Evolutionary conservation across 2,329 filamentous ascomycete genomes (phyloP).

Genomic region (Colletotrichum neosansevieriae): DNA sequence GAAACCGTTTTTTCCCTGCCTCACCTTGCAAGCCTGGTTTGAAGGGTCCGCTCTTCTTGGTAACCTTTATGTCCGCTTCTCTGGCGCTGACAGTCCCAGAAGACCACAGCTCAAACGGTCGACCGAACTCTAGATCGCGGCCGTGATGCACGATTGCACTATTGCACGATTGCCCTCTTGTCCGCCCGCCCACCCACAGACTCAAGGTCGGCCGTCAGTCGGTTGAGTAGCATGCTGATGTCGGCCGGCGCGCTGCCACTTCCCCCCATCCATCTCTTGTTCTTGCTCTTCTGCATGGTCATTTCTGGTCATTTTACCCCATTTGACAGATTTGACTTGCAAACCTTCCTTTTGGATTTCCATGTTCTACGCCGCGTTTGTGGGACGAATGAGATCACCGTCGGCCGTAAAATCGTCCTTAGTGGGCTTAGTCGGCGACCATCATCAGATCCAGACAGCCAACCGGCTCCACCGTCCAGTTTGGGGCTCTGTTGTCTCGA

Average conservation of each 20-base stretch:
- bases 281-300: background rate
- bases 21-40: background rate
- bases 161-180: constrained; percentile 1
- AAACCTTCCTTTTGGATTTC: background rate
- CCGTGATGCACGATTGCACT: constrained; percentile 9
- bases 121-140: constrained; percentile 31
- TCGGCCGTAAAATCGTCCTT: constrained; percentile 15
- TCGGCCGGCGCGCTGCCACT: background rate
- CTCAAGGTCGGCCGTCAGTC: background rate
- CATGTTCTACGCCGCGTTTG: background rate
- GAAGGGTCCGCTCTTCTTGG: background rate
- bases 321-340: constrained; percentile 4
- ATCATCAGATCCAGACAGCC: constrained; percentile 3
- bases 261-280: background rate
- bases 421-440: background rate
- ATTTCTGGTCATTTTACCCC: constrained; percentile 1
- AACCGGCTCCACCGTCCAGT: constrained; percentile 12
- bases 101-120: constrained; percentile 20
- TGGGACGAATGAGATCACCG: constrained; percentile 1
- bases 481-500: background rate
- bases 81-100: background rate
- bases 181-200: constrained; percentile 27
- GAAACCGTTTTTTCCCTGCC: background rate
- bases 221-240: too few species aligned
- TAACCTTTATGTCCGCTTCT: too few species aligned